Base-by-base conservation (phyloP, 2,329 filamentous ascomycete genomes). In the Erysiphe pulchra region DNA sequence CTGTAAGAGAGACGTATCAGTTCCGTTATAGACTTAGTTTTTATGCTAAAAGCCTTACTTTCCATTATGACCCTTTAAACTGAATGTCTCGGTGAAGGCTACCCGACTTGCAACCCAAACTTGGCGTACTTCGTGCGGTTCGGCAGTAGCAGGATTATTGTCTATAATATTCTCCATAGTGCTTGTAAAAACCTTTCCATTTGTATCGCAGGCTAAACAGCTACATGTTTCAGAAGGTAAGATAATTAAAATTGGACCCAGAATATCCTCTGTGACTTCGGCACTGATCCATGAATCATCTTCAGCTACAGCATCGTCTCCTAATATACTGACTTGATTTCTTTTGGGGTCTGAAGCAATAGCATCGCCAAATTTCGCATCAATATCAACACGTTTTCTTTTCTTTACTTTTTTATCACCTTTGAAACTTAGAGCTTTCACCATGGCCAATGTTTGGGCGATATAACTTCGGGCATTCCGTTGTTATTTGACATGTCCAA, bases 361-460 rank as follows among this genome's bases (percentile, higher is more conserved):
- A 18, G 46, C 48, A 52, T 65, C 50, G 56, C 54, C 56, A 33
- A 57, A 59, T 41, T 60, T 60, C 33, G 60, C 58, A 28, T 61
- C 59, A 28, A 65, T 62, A 48, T 67, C 63, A 39, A 73, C 66
- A 54, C 81, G 75, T 70, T 93, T 94, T 60, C 84, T 73, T 68
- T 94, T 94, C 63, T 90, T 93, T 48, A 73, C 65, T 65, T 90
- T 90, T 63, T 92, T 94, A 65, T 98, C 90, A 67, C 90, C 90
- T 65, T 98, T 98, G 70, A 98, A 98, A 43, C 75, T 69, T 48
- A 98, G 72, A 42, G 87, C 77, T 61, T 92, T 94, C 54, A 92
- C 78, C 81, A 90, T 90, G 50, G 51, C 63, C 6, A n/a, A 34
- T n/a, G 4, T 34, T n/a, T 34, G 24, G 24, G 24, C 24, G 24